Conservation (phyloP, 345 rosid species). For the Raphanus raphanistrum region DNA sequence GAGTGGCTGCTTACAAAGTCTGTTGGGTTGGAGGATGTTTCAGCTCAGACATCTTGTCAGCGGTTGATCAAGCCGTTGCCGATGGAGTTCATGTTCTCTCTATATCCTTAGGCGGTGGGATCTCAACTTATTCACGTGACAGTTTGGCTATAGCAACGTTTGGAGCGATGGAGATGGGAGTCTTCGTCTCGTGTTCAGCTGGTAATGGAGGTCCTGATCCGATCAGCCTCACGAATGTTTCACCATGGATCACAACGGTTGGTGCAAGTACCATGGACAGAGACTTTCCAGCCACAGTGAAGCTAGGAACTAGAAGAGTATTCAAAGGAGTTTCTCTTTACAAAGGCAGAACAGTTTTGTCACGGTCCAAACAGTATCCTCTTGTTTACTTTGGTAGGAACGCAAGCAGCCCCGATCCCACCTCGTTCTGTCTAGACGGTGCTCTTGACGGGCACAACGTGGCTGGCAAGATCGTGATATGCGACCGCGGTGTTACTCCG, state of each 20-base stretch:
- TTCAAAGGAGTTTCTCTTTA: slow-evolving; percentile 65
- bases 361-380: slow-evolving; percentile 47
- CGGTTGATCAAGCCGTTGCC: slow-evolving; percentile 69
- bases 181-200: slow-evolving; percentile 69
- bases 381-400: slow-evolving; percentile 61
- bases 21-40: slow-evolving; percentile 76
- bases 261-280: slow-evolving; percentile 85
- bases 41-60: slow-evolving; percentile 72
- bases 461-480: slow-evolving; percentile 67
- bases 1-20: slow-evolving; percentile 76
- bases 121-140: slow-evolving; percentile 54
- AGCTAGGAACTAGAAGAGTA: slow-evolving; percentile 48
- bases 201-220: slow-evolving; percentile 79
- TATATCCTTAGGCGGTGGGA: slow-evolving; percentile 80
- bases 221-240: slow-evolving; percentile 60
- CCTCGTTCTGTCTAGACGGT: slow-evolving; percentile 60
- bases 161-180: slow-evolving; percentile 90
- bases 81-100: slow-evolving; percentile 79
- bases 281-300: slow-evolving; percentile 62
- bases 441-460: slow-evolving; percentile 51
- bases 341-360: slow-evolving; percentile 47
- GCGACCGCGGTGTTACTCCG: slow-evolving; percentile 68
- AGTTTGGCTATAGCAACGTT: slow-evolving; percentile 70
- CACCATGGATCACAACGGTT: slow-evolving; percentile 85
- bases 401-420: slow-evolving; percentile 54